These are phyloP conservation scores for Cladobotryum protrusum DNA, from an alignment of 2,329 filamentous ascomycete genomes.

Conservation along the genomic window DNA sequence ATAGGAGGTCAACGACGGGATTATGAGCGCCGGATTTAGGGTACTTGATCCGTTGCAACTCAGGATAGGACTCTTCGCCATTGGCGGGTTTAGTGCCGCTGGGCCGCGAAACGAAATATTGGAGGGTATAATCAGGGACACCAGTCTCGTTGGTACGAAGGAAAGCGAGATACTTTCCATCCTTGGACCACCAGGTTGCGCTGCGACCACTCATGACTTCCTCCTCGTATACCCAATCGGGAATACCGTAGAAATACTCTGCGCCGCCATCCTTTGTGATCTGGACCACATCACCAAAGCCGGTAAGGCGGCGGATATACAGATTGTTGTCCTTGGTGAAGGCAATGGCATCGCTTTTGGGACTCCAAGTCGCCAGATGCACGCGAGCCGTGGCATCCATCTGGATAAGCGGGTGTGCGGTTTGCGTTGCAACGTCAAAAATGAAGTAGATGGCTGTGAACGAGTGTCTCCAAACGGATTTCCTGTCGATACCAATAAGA, in stretches of 20 bases:
- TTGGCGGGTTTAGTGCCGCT: conserved; percentile 60
- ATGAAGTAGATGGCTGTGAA: conserved; percentile 85
- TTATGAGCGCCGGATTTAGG: conserved; percentile 94
- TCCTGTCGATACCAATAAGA: conserved; percentile 64
- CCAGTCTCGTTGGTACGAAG: conserved; percentile 87
- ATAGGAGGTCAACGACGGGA: conserved; percentile 78
- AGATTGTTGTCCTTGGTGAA: conserved; percentile 90
- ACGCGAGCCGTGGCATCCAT: conserved; percentile 57
- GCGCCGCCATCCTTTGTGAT: conserved; percentile 83
- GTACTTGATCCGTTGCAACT: conserved; percentile 90
- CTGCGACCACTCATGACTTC: conserved; percentile 62
- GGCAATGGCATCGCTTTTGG: conserved; percentile 76
- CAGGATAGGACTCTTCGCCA: conserved; percentile 83
- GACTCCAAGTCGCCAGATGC: conserved; percentile 86
- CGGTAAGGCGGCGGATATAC: conserved; percentile 60
- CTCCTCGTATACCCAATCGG: conserved; percentile 92
- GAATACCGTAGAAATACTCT: conserved; percentile 90
- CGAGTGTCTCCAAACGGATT: conserved; percentile 86
- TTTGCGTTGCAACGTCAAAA: conserved; percentile 79
- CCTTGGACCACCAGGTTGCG: conserved; percentile 92
- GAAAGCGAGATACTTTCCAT: conserved; percentile 86
- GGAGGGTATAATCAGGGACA: conserved; percentile 85
- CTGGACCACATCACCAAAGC: conserved; percentile 53
- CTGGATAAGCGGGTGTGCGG: conserved; percentile 70
- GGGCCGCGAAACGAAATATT: conserved; percentile 86